These are phyloP conservation scores for Phytophthora macrochlamydospora DNA, from an alignment of 352 stramenopile species.

Conservation along the genomic window DNA sequence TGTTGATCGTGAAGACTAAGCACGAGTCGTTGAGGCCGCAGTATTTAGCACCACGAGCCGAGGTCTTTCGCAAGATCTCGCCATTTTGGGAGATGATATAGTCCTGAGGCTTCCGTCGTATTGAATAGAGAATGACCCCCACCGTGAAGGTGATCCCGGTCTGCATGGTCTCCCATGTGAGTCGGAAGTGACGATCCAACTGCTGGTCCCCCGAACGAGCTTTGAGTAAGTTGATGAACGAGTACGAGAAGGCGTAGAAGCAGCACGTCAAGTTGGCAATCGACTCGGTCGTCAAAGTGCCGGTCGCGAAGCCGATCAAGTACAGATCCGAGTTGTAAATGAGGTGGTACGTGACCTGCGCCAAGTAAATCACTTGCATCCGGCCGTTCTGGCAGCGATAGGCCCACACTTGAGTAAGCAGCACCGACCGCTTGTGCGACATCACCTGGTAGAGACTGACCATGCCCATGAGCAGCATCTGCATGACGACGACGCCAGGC, in stretches of 20 bases:
- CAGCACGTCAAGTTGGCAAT: background rate
- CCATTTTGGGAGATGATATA: background rate
- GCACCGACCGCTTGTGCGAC: background rate
- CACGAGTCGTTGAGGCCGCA: background rate
- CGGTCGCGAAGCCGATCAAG: background rate
- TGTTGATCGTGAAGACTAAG: background rate
- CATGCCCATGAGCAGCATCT: background rate
- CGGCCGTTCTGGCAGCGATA: background rate
- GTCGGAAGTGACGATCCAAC: background rate
- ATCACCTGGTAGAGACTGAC: background rate
- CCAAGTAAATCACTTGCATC: background rate
- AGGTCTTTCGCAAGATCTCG: background rate
- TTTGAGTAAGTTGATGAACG: background rate
- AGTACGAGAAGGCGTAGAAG: background rate
- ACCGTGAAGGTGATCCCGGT: background rate
- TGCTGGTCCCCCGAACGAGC: background rate
- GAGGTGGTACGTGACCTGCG: background rate
- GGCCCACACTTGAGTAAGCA: background rate
- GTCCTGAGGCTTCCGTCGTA: background rate
- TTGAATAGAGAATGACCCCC: background rate
- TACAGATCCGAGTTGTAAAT: background rate
- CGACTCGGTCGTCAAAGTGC: background rate
- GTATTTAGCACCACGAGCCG: background rate
- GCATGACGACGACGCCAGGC: background rate
- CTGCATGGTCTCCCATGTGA: background rate